Conservation (phyloP, 2,329 filamentous ascomycete genomes). For the Fusarium dlaminii region DNA sequence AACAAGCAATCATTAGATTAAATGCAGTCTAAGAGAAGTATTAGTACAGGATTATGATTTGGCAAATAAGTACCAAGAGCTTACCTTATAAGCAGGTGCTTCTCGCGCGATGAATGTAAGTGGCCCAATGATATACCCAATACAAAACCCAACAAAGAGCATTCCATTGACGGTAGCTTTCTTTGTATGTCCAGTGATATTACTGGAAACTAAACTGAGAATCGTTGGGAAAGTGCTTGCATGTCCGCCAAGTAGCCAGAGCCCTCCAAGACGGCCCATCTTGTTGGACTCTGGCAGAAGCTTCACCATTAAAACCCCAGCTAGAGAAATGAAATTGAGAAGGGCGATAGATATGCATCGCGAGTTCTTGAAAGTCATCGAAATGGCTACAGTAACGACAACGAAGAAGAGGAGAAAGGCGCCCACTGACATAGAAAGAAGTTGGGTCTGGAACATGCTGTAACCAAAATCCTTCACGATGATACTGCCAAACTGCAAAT, state of each 20-base stretch:
- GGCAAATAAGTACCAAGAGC: background rate
- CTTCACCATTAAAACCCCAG: background rate
- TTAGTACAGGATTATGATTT: background rate
- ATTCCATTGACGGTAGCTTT: background rate
- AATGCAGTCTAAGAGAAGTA: background rate
- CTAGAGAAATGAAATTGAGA: background rate
- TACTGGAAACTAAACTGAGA: background rate
- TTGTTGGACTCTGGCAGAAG: background rate
- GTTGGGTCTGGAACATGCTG: background rate
- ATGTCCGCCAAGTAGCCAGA: background rate
- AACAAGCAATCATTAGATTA: background rate
- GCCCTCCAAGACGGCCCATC: background rate
- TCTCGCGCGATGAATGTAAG: background rate
- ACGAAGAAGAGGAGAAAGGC: background rate
- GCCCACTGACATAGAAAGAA: background rate
- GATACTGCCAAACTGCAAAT: background rate
- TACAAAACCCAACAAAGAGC: background rate
- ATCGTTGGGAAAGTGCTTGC: background rate
- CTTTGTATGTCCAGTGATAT: background rate
- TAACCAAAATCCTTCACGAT: background rate
- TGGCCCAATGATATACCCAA: background rate
- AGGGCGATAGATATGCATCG: background rate
- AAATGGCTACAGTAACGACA: background rate
- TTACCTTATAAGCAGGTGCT: background rate
- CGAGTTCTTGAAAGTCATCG: background rate